These are phyloP conservation scores for Lojkania enalia DNA, from an alignment of 2,329 filamentous ascomycete genomes.

Conservation along the genomic window DNA sequence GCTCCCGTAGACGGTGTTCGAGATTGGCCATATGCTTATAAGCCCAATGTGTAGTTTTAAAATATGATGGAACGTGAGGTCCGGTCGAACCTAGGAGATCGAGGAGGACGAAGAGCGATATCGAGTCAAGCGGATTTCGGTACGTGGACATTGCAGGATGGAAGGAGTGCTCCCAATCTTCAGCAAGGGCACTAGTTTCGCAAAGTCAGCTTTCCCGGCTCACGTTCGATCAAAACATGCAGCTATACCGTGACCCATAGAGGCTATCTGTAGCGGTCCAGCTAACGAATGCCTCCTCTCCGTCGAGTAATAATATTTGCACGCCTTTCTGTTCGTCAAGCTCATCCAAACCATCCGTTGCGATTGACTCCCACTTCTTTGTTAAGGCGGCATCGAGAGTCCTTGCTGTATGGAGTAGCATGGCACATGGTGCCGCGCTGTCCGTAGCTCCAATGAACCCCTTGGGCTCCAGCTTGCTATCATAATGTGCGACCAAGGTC, in stretches of 20 bases:
- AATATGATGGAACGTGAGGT: constrained; percentile 82
- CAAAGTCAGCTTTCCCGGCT: constrained; percentile 1
- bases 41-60: constrained; percentile 90
- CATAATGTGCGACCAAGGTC: constrained; percentile 92
- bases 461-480: constrained; percentile 77
- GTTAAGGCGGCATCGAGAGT: constrained; percentile 80
- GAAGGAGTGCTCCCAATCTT: constrained; percentile 74
- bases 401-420: constrained; percentile 84
- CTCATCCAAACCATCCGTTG: constrained; percentile 43
- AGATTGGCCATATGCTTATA: constrained; percentile 76
- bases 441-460: constrained; percentile 95
- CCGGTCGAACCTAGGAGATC: constrained; percentile 77
- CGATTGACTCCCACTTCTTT: constrained; percentile 80
- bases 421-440: constrained; percentile 91
- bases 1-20: constrained; percentile 72
- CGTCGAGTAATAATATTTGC: constrained; percentile 88
- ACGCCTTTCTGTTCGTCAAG: constrained; percentile 79
- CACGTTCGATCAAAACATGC: background rate
- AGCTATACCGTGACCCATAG: constrained; percentile 76
- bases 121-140: constrained; percentile 74
- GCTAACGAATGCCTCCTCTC: constrained; percentile 84
- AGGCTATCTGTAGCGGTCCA: constrained; percentile 86
- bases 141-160: constrained; percentile 75
- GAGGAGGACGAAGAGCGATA: constrained; percentile 85
- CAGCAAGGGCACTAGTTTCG: constrained; percentile 66